Evolutionary conservation across 2,329 filamentous ascomycete species (phyloP).

Genomic region (Talaromyces islandicus): DNA sequence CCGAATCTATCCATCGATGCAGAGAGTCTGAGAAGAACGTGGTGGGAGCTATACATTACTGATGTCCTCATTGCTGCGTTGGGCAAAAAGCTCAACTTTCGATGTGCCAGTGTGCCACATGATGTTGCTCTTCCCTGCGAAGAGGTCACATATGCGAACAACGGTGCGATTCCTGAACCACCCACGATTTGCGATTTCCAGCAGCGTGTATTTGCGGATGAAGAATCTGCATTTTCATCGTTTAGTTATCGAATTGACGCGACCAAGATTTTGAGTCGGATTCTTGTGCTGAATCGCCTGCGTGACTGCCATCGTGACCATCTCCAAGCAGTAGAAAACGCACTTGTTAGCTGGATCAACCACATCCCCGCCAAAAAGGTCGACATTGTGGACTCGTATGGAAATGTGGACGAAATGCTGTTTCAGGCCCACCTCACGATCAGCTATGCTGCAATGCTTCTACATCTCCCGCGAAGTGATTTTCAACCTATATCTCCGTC

Average conservation of each 20-base stretch:
- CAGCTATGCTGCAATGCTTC: conserved; percentile 54
- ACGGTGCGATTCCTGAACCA: conserved; percentile 50
- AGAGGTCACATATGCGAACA: conserved; percentile 51
- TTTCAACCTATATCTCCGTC: conserved; percentile 36
- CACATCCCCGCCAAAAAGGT: conserved; percentile 67
- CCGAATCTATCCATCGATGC: conserved; percentile 51
- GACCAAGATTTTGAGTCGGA: conserved; percentile 66
- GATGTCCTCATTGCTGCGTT: conserved; percentile 78
- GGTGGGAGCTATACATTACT: conserved; percentile 75
- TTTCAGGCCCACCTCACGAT: conserved; percentile 35
- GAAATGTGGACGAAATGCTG: conserved; percentile 63
- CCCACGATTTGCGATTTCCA: neutral
- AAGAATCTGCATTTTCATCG: conserved; percentile 67
- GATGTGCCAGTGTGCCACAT: conserved; percentile 61
- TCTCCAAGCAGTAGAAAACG: conserved; percentile 52
- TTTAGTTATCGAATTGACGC: conserved; percentile 79
- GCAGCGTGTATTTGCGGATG: conserved; percentile 39
- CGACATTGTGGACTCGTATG: conserved; percentile 61
- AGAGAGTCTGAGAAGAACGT: conserved; percentile 79
- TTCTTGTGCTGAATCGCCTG: conserved; percentile 49
- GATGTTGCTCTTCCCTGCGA: conserved; percentile 73
- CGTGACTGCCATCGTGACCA: conserved; percentile 43
- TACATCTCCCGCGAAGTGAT: conserved; percentile 70
- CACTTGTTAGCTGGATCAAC: conserved; percentile 66
- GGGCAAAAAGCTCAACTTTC: conserved; percentile 40